phyloP scores from a whole-genome alignment of 116 monocot species.

The Zostera marina region DNA sequence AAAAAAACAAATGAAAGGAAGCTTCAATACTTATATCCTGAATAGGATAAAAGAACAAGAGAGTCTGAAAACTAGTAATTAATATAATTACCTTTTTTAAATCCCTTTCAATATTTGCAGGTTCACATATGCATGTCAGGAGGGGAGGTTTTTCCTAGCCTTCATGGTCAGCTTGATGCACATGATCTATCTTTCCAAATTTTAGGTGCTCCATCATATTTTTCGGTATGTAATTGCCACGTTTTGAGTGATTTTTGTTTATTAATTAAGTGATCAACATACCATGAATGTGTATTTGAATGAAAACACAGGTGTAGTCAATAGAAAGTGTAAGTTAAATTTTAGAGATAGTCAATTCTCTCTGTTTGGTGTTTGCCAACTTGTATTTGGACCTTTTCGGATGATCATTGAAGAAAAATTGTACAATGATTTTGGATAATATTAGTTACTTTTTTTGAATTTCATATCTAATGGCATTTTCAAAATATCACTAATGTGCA shows the following conservation, averaged over 20 bases:
- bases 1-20: background rate
- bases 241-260: background rate
- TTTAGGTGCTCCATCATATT: constrained; percentile 76
- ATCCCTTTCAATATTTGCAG: constrained; percentile 12
- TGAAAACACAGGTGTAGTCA: background rate
- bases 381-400: too few species aligned
- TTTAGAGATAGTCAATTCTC: too few species aligned
- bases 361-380: too few species aligned
- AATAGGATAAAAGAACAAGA: too few species aligned
- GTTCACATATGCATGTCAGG: constrained; percentile 94
- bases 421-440: too few species aligned
- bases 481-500: too few species aligned
- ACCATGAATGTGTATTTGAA: background rate
- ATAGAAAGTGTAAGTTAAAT: background rate
- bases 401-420: too few species aligned
- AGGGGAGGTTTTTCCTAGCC: constrained; percentile 74
- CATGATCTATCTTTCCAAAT: constrained; percentile 62
- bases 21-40: too few species aligned
- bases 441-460: too few species aligned
- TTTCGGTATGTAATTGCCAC: constrained; percentile 40
- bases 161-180: constrained; percentile 97
- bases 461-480: too few species aligned
- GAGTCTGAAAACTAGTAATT: too few species aligned
- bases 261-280: background rate
- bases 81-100: too few species aligned